These are phyloP conservation scores for Cladosporium sp. DNA, from an alignment of 2,329 filamentous ascomycete species.

Conservation along the genomic window DNA sequence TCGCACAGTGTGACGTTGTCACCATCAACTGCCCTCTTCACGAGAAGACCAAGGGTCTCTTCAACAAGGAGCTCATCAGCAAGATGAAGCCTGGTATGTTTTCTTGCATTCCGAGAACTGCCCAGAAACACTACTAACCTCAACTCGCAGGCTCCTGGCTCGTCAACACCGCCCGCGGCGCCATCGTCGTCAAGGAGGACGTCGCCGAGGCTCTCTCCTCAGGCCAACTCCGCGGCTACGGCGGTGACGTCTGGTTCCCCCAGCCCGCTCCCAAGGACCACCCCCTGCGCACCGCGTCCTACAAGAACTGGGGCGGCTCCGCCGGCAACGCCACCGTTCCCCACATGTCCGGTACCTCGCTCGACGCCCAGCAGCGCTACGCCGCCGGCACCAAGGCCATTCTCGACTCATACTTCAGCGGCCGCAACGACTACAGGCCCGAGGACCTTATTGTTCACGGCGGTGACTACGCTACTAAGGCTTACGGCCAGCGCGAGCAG, in stretches of 20 bases:
- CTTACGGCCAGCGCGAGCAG: conserved; percentile 67
- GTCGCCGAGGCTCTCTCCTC: conserved; percentile 88
- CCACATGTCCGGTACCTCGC: conserved; percentile 98
- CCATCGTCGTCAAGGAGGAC: conserved; percentile 99
- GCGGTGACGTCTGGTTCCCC: conserved; percentile 91
- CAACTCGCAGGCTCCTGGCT: conserved; percentile 76
- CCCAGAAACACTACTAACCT: conserved; percentile 6
- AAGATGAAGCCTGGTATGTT: conserved; percentile 96
- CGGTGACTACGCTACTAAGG: conserved; percentile 92
- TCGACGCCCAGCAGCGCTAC: conserved; percentile 85
- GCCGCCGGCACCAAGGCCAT: conserved; percentile 68
- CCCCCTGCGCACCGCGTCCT: conserved; percentile 75
- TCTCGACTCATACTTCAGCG: conserved; percentile 83
- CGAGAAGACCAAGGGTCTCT: conserved; percentile 92
- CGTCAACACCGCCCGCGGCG: conserved; percentile 96
- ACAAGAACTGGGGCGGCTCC: conserved; percentile 83
- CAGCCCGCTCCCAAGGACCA: conserved; percentile 94
- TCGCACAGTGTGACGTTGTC: conserved; percentile 90
- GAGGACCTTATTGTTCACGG: conserved; percentile 87
- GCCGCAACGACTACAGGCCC: conserved; percentile 79
- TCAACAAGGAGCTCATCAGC: conserved; percentile 96
- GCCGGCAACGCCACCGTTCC: conserved; percentile 93
- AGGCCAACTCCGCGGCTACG: conserved; percentile 87
- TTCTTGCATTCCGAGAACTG: neutral
- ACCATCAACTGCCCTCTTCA: conserved; percentile 99